These are phyloP conservation scores for Eremothecium coryli DNA, from an alignment of 1,139 yeast genomes.

Conservation along the genomic window DNA sequence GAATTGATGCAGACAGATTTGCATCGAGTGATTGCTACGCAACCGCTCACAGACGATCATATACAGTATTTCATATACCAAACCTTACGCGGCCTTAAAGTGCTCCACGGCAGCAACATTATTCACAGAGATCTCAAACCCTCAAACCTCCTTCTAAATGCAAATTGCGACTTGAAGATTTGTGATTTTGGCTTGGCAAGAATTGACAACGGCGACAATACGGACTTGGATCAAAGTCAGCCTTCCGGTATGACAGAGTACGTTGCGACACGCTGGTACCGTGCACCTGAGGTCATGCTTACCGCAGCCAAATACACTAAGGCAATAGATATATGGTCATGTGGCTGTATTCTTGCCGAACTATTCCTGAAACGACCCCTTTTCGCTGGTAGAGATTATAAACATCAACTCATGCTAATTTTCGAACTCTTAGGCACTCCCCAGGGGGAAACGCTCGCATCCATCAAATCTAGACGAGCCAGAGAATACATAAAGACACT, in stretches of 20 bases:
- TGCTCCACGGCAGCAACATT: conserved; percentile 84
- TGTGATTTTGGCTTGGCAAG: conserved; percentile 95
- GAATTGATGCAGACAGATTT: conserved; percentile 95
- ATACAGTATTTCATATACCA: conserved; percentile 90
- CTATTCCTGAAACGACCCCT: conserved; percentile 79
- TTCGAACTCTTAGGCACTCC: conserved; percentile 92
- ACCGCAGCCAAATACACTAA: conserved; percentile 89
- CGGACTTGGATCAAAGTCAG: conserved; percentile 39
- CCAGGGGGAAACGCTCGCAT: conserved; percentile 64
- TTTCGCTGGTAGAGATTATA: conserved; percentile 92
- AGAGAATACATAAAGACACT: conserved; percentile 73
- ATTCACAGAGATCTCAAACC: conserved; percentile 93
- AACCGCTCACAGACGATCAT: conserved; percentile 79
- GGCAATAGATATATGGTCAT: conserved; percentile 95
- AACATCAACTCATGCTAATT: conserved; percentile 77
- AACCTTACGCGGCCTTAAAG: conserved; percentile 78
- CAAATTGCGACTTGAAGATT: conserved; percentile 87
- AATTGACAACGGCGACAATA: conserved; percentile 10
- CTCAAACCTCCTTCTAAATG: conserved; percentile 71
- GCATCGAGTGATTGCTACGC: conserved; percentile 83
- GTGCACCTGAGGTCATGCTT: conserved; percentile 96
- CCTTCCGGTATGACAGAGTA: conserved; percentile 83
- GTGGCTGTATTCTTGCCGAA: conserved; percentile 93
- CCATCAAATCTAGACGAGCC: conserved; percentile 76
- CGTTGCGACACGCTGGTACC: conserved; percentile 95